Base-by-base conservation (phyloP, 2,329 filamentous ascomycete species). In the Teratosphaeriaceae sp. region DNA sequence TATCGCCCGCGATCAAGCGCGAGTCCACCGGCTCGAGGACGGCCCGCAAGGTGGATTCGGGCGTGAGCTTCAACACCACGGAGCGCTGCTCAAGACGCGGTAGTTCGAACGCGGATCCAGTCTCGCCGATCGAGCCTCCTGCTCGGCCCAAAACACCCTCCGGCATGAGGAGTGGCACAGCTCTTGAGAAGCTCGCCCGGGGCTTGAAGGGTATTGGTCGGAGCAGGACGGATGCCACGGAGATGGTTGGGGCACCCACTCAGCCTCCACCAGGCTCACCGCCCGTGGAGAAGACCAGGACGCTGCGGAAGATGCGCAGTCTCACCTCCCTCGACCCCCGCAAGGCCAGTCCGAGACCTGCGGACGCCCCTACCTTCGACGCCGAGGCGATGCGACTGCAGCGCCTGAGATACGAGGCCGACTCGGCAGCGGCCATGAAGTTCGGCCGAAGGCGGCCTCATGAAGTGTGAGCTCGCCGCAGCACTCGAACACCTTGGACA, bases 121-220 rank as follows among this genome's bases (percentile, higher is more conserved):
- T 24, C 13, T 45, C 46, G n/a, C 46, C 50, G n/a, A 45, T 46
- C 6, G 51, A 55, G 19, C 51, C 59, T 4, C 39, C 42, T 29
- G 22, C 23, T 15, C 51, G 58, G 37, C 55, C 58, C 19, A 60
- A 44, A 65, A 72, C 53, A 65, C 54, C 55, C 19, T 45, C 47
- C 8, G 45, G 63, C 57, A 50, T 51, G 15, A 55, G 56, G 33
- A 57, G 65, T 15, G 67, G 68, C 24, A 78, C 73, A 35, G 69
- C 71, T n/a, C 63, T 82, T 9, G 78, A 81, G 62, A 74, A 74
- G 53, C 72, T 82, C 46, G 74, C 75, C 9, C 70, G 74, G 27
- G 78, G 80, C 50, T 65, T 82, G 49, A 73, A 71, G 48, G 73
- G 74, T 51, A 78, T 81, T 60, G 73, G 74, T 36, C 74, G 75